Base-by-base conservation (phyloP, 371 early-diverging fungal genomes). In the Syncephalastrum monosporum region DNA sequence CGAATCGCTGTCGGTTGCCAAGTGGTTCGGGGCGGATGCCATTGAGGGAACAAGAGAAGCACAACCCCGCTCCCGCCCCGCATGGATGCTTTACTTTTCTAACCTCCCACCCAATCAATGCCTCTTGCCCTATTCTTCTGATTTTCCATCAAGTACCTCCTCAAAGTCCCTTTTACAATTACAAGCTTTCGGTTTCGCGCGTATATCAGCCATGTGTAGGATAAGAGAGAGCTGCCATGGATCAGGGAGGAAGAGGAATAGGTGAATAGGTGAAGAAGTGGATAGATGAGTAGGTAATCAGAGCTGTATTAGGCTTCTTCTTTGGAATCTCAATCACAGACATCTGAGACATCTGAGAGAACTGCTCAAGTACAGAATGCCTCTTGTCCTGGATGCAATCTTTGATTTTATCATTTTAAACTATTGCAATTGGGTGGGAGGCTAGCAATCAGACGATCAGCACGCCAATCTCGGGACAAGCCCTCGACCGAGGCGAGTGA, bases 401-500 rank as follows among this genome's bases (percentile, higher is more conserved):
- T 0, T 3, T 15, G 2, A 33, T 5, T 33, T 33, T 33, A 33
- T 46, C 47, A 46, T 23, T 46, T 16, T 46, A 43, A 27, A 42
- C 45, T 25, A 23, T 46, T 14, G 10, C 10, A 44, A 51, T 50
- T 29, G 29, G 19, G 47, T 16, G 43, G 17, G 23, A 23, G 24
- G 29, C 21, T 15, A 48, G 25, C 25, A 15, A 14, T 42, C 53
- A 27, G 27, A 21, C 44, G 25, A 14, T 16, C 5, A 14, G 13
- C 13, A 45, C 16, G 19, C 42, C 44, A 24, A 55, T 55, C 27
- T 23, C 57, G 52, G 24, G 23, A 17, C 41, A 46, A n/a, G 23
- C 47, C 41, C 53, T 56, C 50, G 74, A 68, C 71, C 59, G 68
- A 68, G 68, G 53, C 33, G 42, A 47, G 46, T 41, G 44, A 55